Evolutionary conservation across 345 rosid species (phyloP), one percentile per base, ranked within the genome.

Genomic region (Brassica nigra): DNA sequence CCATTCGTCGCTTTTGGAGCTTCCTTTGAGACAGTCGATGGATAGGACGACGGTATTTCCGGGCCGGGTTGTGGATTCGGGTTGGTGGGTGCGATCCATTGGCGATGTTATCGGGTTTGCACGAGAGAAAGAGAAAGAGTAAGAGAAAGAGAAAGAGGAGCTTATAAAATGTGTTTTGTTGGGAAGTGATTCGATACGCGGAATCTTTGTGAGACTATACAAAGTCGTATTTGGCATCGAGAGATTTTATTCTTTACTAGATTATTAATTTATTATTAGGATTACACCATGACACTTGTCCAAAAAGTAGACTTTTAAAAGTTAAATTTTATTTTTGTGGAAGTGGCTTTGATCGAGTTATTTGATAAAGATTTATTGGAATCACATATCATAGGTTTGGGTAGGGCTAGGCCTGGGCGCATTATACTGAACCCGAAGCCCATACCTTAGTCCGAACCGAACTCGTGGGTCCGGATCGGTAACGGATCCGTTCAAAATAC

Each of bases 1-100:
- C 99, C 99, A 92, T 79, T 95, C 99, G 23, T 91, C 98, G 75
- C 93, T 95, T 77, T 85, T 95, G 15, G 96, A 91, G 77, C 89
- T 89, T 49, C 99, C 98, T 79, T 89, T 92, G 0, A 95, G 87
- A 66, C 98, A 92, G 14, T 92, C 99, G 82, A 95, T 89, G 10
- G 99, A 90, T 68, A 91, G 89, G 7, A 91, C 92, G 1, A 58
- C 11, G 28, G 75, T 15, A 47, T 89, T 84, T 59, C 84, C 86
- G 6, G 77, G 73, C 66, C 83, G 80, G 80, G 49, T 71, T 9
- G 83, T 55, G 11, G 85, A 37, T 23, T 89, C 92, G 12, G 88
- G 78, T 30, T 85, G 86, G 58, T 78, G 76, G 62, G 78, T 72
- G 39, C 90, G 85, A 77, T 88, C 92, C 92, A 85, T 78, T 81